Base-by-base conservation (phyloP, 306 rosid genomes). In the Pyrus pyrifolia region DNA sequence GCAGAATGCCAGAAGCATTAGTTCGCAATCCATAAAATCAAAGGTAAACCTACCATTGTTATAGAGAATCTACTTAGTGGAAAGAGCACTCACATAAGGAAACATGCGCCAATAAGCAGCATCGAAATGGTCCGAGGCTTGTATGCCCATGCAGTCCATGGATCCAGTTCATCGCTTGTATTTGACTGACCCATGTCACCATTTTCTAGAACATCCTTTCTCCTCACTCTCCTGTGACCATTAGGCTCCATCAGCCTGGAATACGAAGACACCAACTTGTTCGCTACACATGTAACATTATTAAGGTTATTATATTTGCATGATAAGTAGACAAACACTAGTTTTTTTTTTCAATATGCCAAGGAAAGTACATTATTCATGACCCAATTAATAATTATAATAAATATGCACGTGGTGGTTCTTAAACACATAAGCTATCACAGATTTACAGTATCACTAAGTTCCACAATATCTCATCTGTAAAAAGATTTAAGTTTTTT, bases 141-240 rank as follows among this genome's bases (percentile, higher is more conserved):
- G 96, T 96, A 96, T 21, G 99, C 98, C 99, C 98, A 96, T 25
- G 99, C 99, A 65, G 99, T 96, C 99, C 99, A 96, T n/a, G 99
- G 99, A 89, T 96, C 99, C 78, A 83, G 83, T 19, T 92, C 99
- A 66, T 92, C 97, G 14, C 87, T 87, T 74, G 73, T 53, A 80
- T 76, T 80, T 45, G 81, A 81, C 52, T 73, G 76, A 83, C 84
- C 86, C 68, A n/a, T 74, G 75, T 80, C 85, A 33, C 97, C 99
- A 70, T 93, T 96, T 89, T 80, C 89, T 76, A 88, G 85, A 73
- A 82, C 78, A 71, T 89, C 93, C 71, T 75, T 81, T 85, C 85
- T 86, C 85, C 74, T 83, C 60, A 68, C 87, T 87, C 88, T 90
- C 76, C 77, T 83, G 53, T 85, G 88, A 76, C 91, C 93, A 55